phyloP scores from a whole-genome alignment of 345 rosid species.

The Eutrema heterophyllum region DNA sequence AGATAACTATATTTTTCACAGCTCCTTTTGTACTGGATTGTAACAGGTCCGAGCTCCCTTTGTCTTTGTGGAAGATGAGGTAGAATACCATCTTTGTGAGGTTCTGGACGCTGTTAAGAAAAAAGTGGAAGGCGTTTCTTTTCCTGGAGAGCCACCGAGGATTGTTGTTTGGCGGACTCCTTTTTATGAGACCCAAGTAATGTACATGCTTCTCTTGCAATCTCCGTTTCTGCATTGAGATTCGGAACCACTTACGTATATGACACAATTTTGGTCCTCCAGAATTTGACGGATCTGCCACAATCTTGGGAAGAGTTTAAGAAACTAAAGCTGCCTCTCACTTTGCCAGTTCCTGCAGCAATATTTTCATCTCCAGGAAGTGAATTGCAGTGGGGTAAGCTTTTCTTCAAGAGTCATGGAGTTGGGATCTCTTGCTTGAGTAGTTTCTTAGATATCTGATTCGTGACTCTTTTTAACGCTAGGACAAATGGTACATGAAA shows the following conservation, averaged over 20 bases:
- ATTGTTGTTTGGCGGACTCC: constrained; percentile 62
- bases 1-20: background rate
- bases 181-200: constrained; percentile 64
- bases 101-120: constrained; percentile 38
- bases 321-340: constrained; percentile 40
- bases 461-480: constrained; percentile 21
- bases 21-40: background rate
- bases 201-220: background rate
- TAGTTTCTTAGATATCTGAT: constrained; percentile 13
- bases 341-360: constrained; percentile 42
- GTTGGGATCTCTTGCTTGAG: background rate
- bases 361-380: constrained; percentile 31
- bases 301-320: constrained; percentile 53
- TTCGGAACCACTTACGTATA: background rate
- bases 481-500: constrained; percentile 32
- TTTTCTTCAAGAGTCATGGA: background rate
- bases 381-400: constrained; percentile 73
- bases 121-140: constrained; percentile 26
- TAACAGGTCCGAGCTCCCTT: constrained; percentile 58
- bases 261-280: background rate
- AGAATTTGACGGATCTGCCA: constrained; percentile 58
- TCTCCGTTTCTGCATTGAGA: background rate
- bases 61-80: constrained; percentile 72
- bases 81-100: constrained; percentile 52
- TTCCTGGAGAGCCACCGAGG: constrained; percentile 27